phyloP scores from a whole-genome alignment of 257 asterid genomes.

The Ajuga chamaepitys region DNA sequence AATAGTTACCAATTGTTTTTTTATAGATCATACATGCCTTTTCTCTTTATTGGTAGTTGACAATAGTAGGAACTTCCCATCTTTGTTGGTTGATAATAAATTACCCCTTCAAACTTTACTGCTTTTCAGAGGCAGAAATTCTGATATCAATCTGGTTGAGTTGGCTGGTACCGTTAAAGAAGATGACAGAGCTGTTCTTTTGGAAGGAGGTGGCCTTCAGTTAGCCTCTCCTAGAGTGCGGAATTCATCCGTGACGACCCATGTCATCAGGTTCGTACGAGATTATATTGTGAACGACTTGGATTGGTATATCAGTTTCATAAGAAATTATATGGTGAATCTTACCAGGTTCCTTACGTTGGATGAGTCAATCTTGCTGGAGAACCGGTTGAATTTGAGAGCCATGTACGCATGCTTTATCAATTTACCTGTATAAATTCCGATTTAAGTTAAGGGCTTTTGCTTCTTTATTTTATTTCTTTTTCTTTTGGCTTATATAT shows the following conservation, averaged over 20 bases:
- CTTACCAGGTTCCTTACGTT: constrained; percentile 57
- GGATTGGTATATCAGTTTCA: constrained; percentile 9
- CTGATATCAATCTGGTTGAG: constrained; percentile 71
- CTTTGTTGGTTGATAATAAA: background rate
- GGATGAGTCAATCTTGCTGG: constrained; percentile 75
- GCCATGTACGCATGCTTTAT: constrained; percentile 55
- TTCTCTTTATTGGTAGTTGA: background rate
- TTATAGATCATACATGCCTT: background rate
- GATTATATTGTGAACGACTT: background rate
- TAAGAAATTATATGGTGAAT: background rate
- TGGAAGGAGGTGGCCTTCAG: constrained; percentile 77
- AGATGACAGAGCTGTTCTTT: constrained; percentile 65
- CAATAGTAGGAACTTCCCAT: background rate
- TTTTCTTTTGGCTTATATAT: constrained; percentile 12
- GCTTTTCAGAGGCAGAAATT: constrained; percentile 48
- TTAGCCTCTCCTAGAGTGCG: constrained; percentile 45
- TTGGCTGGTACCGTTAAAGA: constrained; percentile 52
- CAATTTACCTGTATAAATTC: constrained; percentile 5
- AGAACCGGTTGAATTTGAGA: constrained; percentile 69
- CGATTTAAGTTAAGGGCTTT: background rate
- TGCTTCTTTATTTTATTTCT: background rate
- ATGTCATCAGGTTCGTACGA: constrained; percentile 47
- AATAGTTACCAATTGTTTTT: background rate
- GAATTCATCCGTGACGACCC: constrained; percentile 55
- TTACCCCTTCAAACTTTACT: constrained; percentile 12